Percentiles rank a stretch among this genome's conserved stretches.
These are phyloP conservation scores for Pichia sp. DNA, from an alignment of 1,139 yeast species.

Conservation along the genomic window DNA sequence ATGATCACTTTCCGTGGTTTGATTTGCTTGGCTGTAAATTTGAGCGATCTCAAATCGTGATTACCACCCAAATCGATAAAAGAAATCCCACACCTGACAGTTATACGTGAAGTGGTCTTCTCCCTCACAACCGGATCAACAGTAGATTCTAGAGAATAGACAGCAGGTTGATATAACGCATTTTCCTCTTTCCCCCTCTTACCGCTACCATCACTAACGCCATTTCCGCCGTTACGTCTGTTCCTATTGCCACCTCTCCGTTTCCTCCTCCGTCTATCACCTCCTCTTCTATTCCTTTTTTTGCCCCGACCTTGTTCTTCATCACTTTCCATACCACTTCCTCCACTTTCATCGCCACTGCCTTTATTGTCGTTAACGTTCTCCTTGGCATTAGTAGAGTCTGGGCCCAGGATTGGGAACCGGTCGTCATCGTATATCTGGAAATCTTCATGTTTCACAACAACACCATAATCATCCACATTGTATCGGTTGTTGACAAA, in stretches of 20 bases:
- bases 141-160: conserved; percentile 53
- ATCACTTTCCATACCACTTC: conserved; percentile 24
- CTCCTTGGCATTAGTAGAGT: conserved; percentile 5
- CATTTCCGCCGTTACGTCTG: neutral
- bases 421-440: conserved; percentile 50
- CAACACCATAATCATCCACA: conserved; percentile 82
- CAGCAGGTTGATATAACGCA: conserved; percentile 14
- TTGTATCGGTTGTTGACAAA: conserved; percentile 52
- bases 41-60: conserved; percentile 78
- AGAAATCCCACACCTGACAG: conserved; percentile 65
- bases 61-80: conserved; percentile 81
- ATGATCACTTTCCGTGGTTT: conserved; percentile 74
- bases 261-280: conserved; percentile 10
- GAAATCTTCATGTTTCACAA: conserved; percentile 62
- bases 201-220: conserved; percentile 26
- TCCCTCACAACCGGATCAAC: conserved; percentile 46
- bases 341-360: conserved; percentile 8
- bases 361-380: conserved; percentile 9
- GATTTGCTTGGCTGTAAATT: conserved; percentile 71
- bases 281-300: conserved; percentile 10
- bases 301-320: conserved; percentile 19
- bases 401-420: conserved; percentile 22
- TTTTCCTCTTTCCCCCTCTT: conserved; percentile 29
- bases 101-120: conserved; percentile 40
- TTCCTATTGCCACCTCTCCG: conserved; percentile 27